A percentile compares a stretch with the other conserved stretches of the same genome.
These are phyloP conservation scores for Antrodiella citrinella DNA, from an alignment of 768 basidiomycete genomes.

Conservation along the genomic window DNA sequence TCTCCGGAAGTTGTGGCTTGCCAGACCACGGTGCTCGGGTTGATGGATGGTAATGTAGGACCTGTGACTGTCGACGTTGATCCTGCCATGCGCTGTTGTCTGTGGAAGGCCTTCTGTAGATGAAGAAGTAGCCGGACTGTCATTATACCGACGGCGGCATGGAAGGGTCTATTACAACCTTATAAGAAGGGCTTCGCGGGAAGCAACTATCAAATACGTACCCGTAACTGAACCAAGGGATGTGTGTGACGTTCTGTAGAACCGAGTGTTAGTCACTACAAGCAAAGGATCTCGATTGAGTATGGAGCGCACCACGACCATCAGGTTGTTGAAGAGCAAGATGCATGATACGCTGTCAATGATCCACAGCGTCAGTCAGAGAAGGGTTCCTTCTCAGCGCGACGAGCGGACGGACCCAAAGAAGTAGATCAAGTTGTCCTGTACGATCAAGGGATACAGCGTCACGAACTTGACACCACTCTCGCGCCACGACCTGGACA, in stretches of 20 bases:
- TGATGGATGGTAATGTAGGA: too few species aligned
- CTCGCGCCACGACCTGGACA: conserved; percentile 16
- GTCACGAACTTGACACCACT: conserved; percentile 20
- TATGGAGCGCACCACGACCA: conserved; percentile 35
- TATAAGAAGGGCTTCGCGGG: background rate
- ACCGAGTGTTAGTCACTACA: too few species aligned
- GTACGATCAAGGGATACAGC: conserved; percentile 29
- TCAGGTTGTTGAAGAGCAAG: conserved; percentile 38
- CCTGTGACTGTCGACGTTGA: too few species aligned
- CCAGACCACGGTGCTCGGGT: too few species aligned
- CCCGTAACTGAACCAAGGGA: conserved; percentile 45
- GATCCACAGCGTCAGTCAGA: too few species aligned
- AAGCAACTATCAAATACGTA: too few species aligned
- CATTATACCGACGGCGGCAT: conserved; percentile 38
- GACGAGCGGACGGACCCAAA: conserved; percentile 25
- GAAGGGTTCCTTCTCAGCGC: background rate
- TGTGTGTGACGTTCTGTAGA: conserved; percentile 27
- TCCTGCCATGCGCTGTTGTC: too few species aligned
- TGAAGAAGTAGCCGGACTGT: conserved; percentile 40
- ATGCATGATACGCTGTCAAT: conserved; percentile 30
- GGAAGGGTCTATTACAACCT: conserved; percentile 28
- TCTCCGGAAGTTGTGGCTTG: too few species aligned
- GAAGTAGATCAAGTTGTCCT: conserved; percentile 39
- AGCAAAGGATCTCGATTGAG: too few species aligned
- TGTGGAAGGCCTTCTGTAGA: conserved; percentile 27